A percentile compares a stretch with the other conserved stretches of the same genome.
Conservation (phyloP, 257 asterid genomes). For the Solanum etuberosum region DNA sequence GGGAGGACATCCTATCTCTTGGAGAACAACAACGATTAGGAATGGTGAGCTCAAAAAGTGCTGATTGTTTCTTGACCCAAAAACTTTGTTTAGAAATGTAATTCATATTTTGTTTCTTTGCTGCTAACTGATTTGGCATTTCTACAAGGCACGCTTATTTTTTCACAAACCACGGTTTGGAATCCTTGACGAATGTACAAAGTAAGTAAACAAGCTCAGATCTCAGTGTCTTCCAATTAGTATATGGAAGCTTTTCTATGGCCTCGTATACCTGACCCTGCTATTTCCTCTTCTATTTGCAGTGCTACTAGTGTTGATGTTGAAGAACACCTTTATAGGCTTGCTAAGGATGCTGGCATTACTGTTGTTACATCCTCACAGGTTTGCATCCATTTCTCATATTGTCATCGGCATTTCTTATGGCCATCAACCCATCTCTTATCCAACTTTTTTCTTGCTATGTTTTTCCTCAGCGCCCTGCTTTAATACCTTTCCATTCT, state of each 20-base stretch:
- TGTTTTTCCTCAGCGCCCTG: constrained; percentile 60
- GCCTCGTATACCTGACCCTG: constrained; percentile 1
- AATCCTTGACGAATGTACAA: constrained; percentile 96
- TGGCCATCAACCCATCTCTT: not conserved
- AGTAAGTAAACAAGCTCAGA: constrained; percentile 33
- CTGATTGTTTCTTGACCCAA: not conserved
- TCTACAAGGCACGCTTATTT: constrained; percentile 77
- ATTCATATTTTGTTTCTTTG: not conserved
- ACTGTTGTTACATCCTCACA: constrained; percentile 97
- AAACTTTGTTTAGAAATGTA: not conserved
- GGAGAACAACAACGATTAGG: constrained; percentile 99
- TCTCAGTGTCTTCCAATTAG: not conserved
- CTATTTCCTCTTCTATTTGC: constrained; percentile 4
- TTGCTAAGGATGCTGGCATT: constrained; percentile 72
- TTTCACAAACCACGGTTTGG: constrained; percentile 95
- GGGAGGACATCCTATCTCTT: constrained; percentile 97
- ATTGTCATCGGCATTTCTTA: not conserved
- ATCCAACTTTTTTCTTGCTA: not conserved
- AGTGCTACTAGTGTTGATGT: constrained; percentile 99
- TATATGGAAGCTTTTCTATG: not conserved
- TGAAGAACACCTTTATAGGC: constrained; percentile 90
- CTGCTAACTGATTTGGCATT: constrained; percentile 9
- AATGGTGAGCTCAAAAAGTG: constrained; percentile 50
- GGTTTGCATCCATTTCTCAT: constrained; percentile 21
- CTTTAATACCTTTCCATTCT: constrained; percentile 92